phyloP scores from a whole-genome alignment of 495 filamentous ascomycete species.

The Annulohypoxylon nitens region DNA sequence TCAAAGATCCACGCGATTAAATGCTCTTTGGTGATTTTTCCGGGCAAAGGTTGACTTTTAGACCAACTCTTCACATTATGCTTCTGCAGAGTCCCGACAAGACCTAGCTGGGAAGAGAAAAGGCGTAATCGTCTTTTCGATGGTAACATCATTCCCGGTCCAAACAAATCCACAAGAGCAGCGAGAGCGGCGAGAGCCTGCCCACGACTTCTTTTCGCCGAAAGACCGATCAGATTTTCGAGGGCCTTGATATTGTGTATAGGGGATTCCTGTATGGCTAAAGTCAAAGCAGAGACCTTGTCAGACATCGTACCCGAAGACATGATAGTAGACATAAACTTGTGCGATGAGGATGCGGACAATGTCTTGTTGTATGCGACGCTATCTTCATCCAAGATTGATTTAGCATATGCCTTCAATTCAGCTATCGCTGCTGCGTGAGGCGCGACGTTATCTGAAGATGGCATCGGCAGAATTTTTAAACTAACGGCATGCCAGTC shows the following conservation, averaged over 20 bases:
- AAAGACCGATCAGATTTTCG: slow-evolving; percentile 82
- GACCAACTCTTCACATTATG: slow-evolving; percentile 71
- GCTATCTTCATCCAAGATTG: slow-evolving; percentile 79
- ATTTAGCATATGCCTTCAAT: slow-evolving; percentile 79
- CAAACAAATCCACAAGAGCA: slow-evolving; percentile 93
- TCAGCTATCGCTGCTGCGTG: slow-evolving; percentile 73
- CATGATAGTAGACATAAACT: slow-evolving; percentile 97
- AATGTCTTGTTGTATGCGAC: slow-evolving; percentile 67
- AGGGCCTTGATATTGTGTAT: slow-evolving; percentile 90
- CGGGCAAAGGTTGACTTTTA: slow-evolving; percentile 73
- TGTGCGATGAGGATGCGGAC: slow-evolving; percentile 81
- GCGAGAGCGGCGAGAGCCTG: slow-evolving; percentile 92
- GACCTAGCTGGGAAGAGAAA: slow-evolving; percentile 83
- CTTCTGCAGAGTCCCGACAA: slow-evolving; percentile 75
- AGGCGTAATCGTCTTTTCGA: slow-evolving; percentile 80
- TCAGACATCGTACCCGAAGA: slow-evolving; percentile 93
- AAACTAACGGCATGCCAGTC: slow-evolving; percentile 85
- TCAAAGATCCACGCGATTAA: slow-evolving; percentile 93
- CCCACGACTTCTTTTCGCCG: slow-evolving; percentile 90
- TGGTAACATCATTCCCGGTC: slow-evolving; percentile 86
- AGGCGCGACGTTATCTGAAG: slow-evolving; percentile 63
- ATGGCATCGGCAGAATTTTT: slow-evolving; percentile 63
- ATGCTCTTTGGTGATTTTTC: slow-evolving; percentile 76
- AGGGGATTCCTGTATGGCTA: slow-evolving; percentile 95
- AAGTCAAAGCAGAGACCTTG: slow-evolving; percentile 93